Evolutionary conservation across 495 filamentous ascomycete species (phyloP), one percentile per base, ranked within the genome.

Genomic region (Astrothelium macrocarpum): DNA sequence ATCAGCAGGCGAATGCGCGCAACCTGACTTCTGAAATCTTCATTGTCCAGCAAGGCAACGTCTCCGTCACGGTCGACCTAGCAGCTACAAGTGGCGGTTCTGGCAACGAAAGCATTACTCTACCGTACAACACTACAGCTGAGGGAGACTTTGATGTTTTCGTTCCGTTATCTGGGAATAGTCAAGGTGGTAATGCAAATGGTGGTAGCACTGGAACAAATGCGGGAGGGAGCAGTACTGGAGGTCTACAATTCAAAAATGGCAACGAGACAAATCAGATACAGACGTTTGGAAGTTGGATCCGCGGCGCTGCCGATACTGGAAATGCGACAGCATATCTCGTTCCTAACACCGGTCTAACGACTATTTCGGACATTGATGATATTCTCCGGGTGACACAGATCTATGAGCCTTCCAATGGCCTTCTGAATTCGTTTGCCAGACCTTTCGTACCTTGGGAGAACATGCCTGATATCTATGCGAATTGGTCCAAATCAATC

Each of bases 301-400:
- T 85, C 11, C 78, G 83, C 32, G 83, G 83, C 20, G 82, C 84
- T 36, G 72, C 80, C 28, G 80, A 78, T 5, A 62, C 72, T 2
- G 88, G 89, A 53, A 92, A 92, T 68, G 80, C 84, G 23, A 92
- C 88, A 2, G 84, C 87, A 1, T 91, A 89, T 72, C 83, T 92
- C 1, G 85, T 91, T 1, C 87, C 88, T 1, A 72, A 82, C 0
- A 75, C 75, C 7, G 89, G 87, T 29, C 68, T 89, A 20, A 90
- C 87, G 11, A 78, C 90, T 58, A 77, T 90, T 62, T 86, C 83
- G 32, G 87, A 92, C 67, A 88, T 91, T 65, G 88, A 91, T 63
- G 89, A 91, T 72, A 89, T 90, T 66, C 82, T 92, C 0, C 85
- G 89, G 31, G 75, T 90, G n/a, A 91, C 89, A 58, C 88, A 90